phyloP scores from a whole-genome alignment of 495 filamentous ascomycete species.

The Sphaerosporella brunnea region DNA sequence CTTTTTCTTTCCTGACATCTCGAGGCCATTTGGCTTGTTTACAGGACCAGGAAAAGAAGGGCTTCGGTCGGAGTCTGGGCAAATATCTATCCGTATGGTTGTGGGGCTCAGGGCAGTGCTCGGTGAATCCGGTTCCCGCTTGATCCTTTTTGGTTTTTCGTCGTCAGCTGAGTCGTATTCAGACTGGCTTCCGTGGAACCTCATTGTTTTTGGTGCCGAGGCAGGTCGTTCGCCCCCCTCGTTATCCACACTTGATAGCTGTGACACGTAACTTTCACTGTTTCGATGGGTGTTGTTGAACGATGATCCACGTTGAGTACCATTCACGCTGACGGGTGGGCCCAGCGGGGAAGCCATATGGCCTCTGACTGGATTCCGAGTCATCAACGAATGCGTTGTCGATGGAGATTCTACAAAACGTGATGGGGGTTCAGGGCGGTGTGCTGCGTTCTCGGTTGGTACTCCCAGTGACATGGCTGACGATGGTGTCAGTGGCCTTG shows the following conservation, averaged over 20 bases:
- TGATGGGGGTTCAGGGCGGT: slow-evolving; percentile 8
- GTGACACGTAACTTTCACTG: slow-evolving; percentile 4
- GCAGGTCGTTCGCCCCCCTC: slow-evolving; percentile 7
- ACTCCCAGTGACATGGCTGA: slow-evolving; percentile 14
- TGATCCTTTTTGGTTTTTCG: slow-evolving; percentile 11
- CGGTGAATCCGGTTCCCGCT: slow-evolving; percentile 17
- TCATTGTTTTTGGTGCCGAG: slow-evolving; percentile 4
- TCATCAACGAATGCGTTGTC: background rate
- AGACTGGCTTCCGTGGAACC: slow-evolving; percentile 7
- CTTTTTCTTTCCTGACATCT: slow-evolving; percentile 17
- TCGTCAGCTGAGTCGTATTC: slow-evolving; percentile 7
- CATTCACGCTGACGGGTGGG: slow-evolving; percentile 8
- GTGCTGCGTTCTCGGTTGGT: slow-evolving; percentile 10
- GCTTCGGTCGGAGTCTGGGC: background rate
- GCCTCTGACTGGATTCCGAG: background rate
- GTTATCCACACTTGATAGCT: slow-evolving; percentile 5
- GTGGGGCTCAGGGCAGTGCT: slow-evolving; percentile 16
- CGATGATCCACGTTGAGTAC: slow-evolving; percentile 4
- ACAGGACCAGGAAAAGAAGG: background rate
- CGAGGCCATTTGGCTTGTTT: background rate
- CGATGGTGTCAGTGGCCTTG: too few species aligned
- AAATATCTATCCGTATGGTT: background rate
- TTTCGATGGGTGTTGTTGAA: background rate
- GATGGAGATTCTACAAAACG: slow-evolving; percentile 8
- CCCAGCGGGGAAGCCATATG: slow-evolving; percentile 1